Conservation (phyloP, 2,329 filamentous ascomycete species). For the Aspergillus bombycis region DNA sequence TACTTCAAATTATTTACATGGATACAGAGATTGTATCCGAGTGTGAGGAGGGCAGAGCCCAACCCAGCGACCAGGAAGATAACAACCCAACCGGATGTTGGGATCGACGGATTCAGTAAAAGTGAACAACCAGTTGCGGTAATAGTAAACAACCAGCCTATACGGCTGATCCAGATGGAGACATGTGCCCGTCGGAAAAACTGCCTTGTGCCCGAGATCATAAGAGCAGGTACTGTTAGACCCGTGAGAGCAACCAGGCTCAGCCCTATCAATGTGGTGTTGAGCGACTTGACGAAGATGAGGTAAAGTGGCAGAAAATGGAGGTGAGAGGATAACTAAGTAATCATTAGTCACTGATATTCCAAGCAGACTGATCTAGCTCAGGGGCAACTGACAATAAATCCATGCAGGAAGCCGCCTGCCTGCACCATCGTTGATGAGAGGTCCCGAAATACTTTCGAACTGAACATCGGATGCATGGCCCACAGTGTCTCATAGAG, state of each 20-base stretch:
- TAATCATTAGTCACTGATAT: neutral
- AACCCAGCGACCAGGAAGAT: conserved; percentile 45
- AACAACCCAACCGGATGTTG: conserved; percentile 39
- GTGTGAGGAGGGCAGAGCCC: conserved; percentile 47
- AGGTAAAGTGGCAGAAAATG: conserved; percentile 50
- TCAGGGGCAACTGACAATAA: conserved; percentile 42
- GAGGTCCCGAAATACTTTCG: conserved; percentile 40
- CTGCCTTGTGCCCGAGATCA: conserved; percentile 22
- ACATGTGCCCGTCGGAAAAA: conserved; percentile 12
- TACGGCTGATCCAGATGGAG: conserved; percentile 47
- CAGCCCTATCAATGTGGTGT: conserved; percentile 40
- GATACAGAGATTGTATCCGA: conserved; percentile 41
- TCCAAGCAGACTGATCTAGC: neutral
- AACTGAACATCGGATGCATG: conserved; percentile 40
- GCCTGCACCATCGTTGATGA: conserved; percentile 44
- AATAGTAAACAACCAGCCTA: conserved; percentile 45
- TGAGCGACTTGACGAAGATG: conserved; percentile 38
- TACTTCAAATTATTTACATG: conserved; percentile 27
- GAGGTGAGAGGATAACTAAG: conserved; percentile 45
- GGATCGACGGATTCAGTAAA: conserved; percentile 38
- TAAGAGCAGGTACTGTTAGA: conserved; percentile 26
- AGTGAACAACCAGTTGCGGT: conserved; percentile 43
- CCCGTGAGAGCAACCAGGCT: conserved; percentile 42
- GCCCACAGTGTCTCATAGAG: conserved; percentile 41
- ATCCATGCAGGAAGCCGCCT: conserved; percentile 46